Evolutionary conservation across 805 yeast species (phyloP).

Genomic region (Barnettozyma wickerhamii): DNA sequence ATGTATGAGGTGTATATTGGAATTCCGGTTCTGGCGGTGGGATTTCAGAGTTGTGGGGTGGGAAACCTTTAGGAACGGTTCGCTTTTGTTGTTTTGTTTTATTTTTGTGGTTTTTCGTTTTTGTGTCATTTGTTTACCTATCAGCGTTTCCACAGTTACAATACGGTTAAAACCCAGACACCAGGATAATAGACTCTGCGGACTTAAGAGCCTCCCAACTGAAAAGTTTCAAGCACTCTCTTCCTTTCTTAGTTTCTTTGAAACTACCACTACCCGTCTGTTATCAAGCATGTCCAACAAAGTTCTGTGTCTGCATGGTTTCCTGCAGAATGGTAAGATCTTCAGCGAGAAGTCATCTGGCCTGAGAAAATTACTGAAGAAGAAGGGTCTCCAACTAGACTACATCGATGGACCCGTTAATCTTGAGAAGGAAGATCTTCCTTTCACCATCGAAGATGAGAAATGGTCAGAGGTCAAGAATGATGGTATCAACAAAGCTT

Average conservation of each 20-base stretch:
- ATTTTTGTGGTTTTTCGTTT: neutral
- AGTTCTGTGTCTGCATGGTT: conserved; percentile 88
- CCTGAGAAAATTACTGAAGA: conserved; percentile 67
- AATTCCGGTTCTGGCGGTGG: neutral
- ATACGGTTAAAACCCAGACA: conserved; percentile 3
- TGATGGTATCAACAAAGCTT: conserved; percentile 49
- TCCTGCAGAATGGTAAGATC: conserved; percentile 75
- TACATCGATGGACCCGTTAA: conserved; percentile 77
- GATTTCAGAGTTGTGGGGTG: too few species aligned
- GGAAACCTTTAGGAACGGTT: too few species aligned
- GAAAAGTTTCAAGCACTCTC: too few species aligned
- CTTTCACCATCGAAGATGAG: conserved; percentile 57
- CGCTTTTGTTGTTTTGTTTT: neutral
- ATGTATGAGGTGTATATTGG: too few species aligned
- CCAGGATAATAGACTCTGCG: neutral
- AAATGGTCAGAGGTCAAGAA: conserved; percentile 45
- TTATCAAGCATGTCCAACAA: conserved; percentile 31
- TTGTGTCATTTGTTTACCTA: conserved; percentile 2
- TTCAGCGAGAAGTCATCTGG: conserved; percentile 91
- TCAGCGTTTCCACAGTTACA: neutral
- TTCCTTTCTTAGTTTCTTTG: neutral
- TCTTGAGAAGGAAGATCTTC: conserved; percentile 66
- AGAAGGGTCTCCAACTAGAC: conserved; percentile 61
- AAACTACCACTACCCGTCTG: neutral
- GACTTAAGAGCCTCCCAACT: conserved; percentile 8